Percentiles rank a stretch among this genome's conserved stretches.
These are phyloP conservation scores for Backusella psychrophila DNA, from an alignment of 192 early-diverging fungal genomes.

Conservation along the genomic window DNA sequence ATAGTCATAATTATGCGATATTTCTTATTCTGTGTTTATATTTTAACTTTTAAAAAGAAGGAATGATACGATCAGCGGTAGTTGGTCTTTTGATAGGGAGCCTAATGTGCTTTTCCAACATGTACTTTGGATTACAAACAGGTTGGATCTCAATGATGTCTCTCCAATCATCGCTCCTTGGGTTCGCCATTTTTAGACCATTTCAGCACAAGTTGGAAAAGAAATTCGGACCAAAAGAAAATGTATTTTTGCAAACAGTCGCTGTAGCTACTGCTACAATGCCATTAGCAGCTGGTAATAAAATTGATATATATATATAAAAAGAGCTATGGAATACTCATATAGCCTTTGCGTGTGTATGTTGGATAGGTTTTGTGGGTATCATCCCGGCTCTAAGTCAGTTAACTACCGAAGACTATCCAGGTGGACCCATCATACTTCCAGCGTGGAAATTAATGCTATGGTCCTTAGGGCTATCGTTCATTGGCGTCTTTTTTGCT, in stretches of 20 bases:
- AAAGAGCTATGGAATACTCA: background rate
- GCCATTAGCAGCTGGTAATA: slow-evolving; percentile 65
- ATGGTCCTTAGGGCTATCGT: slow-evolving; percentile 76
- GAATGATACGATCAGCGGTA: slow-evolving; percentile 43
- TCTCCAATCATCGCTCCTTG: slow-evolving; percentile 66
- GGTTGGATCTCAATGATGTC: slow-evolving; percentile 83
- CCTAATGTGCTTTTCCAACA: slow-evolving; percentile 79
- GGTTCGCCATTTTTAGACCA: slow-evolving; percentile 79
- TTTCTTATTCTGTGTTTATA: background rate
- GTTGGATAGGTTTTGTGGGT: slow-evolving; percentile 64
- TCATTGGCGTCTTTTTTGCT: slow-evolving; percentile 90
- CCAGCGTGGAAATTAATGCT: slow-evolving; percentile 51
- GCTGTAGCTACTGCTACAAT: slow-evolving; percentile 88
- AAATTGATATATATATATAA: background rate
- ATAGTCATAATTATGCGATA: background rate
- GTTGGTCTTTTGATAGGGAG: slow-evolving; percentile 69
- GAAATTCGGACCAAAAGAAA: slow-evolving; percentile 76
- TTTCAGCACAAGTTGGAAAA: slow-evolving; percentile 37
- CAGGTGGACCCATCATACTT: slow-evolving; percentile 50
- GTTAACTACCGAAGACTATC: slow-evolving; percentile 58
- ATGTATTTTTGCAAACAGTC: slow-evolving; percentile 81
- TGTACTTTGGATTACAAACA: slow-evolving; percentile 85
- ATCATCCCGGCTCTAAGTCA: slow-evolving; percentile 80
- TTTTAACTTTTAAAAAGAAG: background rate
- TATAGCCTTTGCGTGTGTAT: background rate